Base-by-base conservation (phyloP, 306 rosid genomes). In the Cucurbita moschata region DNA sequence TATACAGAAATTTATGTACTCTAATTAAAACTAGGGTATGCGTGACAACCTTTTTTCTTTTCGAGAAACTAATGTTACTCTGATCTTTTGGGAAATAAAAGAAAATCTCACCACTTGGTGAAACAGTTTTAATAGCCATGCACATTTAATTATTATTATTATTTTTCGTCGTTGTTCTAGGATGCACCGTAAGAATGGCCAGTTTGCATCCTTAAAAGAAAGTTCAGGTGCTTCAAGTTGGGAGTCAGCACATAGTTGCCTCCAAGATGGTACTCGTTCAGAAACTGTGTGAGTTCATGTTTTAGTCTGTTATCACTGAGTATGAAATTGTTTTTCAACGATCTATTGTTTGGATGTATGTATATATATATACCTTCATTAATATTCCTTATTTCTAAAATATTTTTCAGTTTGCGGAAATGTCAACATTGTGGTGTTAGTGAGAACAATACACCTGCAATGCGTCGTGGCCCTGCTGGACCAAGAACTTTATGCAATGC, bases 381-480 rank as follows among this genome's bases (percentile, higher is more conserved):
- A 70, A 70, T 51, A 19, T 30, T 50, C 35, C 9, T 15, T 52
- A 5, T 1, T 5, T 10, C 10, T 49, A 70, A 68, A 49, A 77
- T 61, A 62, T 77, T 66, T 82, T 75, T 73, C 81, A 83, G 86
- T 71, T 80, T 92, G 78, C 92, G 91, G 39, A 90, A 82, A 76
- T 94, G 98, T 83, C 92, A 84, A 72, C 98, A 94, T 81, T 94
- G 98, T 81, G 96, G 97, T 71, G 87, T 94, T 72, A 50, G 80
- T 83, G 98, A 94, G 83, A 89, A 85, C 73, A 89, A 86, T 77
- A 94, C 97, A 73, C 98, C 98, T 68, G 98, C 97, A 53, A 94
- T 94, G 98, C 97, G 97, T 58, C 96, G 97, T 39, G 98, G 98
- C 43, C 98, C 98, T 69, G 90, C 92, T 81, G 98, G 98, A 57